phyloP scores from a whole-genome alignment of 1,284 basidiomycete genomes.

The Tylopilus sp. region DNA sequence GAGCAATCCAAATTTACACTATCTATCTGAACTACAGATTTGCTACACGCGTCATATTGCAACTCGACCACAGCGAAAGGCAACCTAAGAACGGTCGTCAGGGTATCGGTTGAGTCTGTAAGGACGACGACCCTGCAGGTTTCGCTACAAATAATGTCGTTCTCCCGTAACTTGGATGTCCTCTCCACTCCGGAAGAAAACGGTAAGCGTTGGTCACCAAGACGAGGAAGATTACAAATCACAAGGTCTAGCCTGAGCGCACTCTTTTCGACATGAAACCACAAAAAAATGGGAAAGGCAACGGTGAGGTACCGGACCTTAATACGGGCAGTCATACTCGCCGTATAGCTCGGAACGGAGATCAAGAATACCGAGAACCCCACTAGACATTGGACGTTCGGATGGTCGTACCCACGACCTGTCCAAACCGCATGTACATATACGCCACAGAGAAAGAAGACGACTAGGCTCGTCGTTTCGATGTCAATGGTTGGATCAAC shows the following conservation, averaged over 20 bases:
- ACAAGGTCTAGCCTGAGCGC: slow-evolving; percentile 12
- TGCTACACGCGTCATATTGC: neutral
- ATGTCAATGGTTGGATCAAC: too few species aligned
- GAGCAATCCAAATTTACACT: too few species aligned
- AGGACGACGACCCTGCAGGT: neutral
- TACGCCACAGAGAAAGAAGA: slow-evolving; percentile 14
- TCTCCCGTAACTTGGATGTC: slow-evolving; percentile 2
- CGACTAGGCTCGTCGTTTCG: neutral
- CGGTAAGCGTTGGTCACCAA: slow-evolving; percentile 14
- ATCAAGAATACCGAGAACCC: slow-evolving; percentile 12
- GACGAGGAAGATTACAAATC: slow-evolving; percentile 16
- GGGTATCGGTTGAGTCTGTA: neutral
- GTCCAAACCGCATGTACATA: slow-evolving; percentile 9
- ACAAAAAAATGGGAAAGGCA: neutral
- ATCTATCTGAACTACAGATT: neutral
- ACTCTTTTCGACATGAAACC: slow-evolving; percentile 11
- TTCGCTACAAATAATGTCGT: neutral
- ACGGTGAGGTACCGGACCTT: slow-evolving; percentile 8
- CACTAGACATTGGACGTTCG: slow-evolving; percentile 7
- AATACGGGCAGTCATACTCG: slow-evolving; percentile 11
- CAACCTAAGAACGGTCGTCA: neutral
- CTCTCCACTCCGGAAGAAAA: neutral
- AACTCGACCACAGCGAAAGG: slow-evolving; percentile 4
- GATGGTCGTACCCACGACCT: slow-evolving; percentile 10
- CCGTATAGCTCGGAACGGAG: slow-evolving; percentile 3